These are phyloP conservation scores for Przewalskia tangutica DNA, from an alignment of 257 asterid species.

Conservation along the genomic window DNA sequence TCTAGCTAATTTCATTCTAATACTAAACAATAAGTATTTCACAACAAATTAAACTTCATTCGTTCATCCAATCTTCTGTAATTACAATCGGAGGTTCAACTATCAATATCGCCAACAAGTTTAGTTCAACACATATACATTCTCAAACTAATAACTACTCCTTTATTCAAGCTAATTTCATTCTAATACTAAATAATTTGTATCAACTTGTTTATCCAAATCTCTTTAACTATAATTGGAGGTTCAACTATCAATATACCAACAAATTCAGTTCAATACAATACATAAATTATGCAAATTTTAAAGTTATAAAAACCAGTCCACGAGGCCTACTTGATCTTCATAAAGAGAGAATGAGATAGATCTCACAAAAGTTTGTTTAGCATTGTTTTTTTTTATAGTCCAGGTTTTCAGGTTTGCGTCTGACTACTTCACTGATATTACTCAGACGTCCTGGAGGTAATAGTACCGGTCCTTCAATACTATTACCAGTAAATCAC, in stretches of 20 bases:
- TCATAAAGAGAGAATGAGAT: slow-evolving; percentile 35
- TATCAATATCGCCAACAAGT: not conserved
- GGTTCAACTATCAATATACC: not conserved
- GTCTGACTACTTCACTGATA: no score
- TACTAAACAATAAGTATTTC: not conserved
- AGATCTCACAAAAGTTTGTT: no score
- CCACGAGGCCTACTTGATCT: slow-evolving; percentile 93
- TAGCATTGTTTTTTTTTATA: no score
- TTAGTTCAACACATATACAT: no score
- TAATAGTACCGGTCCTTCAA: no score
- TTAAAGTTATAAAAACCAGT: slow-evolving; percentile 36
- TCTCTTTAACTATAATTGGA: not conserved
- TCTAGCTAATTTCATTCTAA: not conserved
- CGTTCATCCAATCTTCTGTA: not conserved
- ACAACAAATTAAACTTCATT: no score
- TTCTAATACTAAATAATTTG: not conserved
- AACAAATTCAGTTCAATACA: not conserved
- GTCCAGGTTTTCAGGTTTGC: no score
- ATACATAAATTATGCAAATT: not conserved
- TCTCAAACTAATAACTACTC: no score
- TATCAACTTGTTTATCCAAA: not conserved
- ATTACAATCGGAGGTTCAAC: no score
- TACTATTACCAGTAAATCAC: no score
- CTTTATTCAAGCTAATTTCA: not conserved
- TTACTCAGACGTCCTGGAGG: no score